These are phyloP conservation scores for Psilocybe cyanescens DNA, from an alignment of 768 basidiomycete genomes.

Conservation along the genomic window DNA sequence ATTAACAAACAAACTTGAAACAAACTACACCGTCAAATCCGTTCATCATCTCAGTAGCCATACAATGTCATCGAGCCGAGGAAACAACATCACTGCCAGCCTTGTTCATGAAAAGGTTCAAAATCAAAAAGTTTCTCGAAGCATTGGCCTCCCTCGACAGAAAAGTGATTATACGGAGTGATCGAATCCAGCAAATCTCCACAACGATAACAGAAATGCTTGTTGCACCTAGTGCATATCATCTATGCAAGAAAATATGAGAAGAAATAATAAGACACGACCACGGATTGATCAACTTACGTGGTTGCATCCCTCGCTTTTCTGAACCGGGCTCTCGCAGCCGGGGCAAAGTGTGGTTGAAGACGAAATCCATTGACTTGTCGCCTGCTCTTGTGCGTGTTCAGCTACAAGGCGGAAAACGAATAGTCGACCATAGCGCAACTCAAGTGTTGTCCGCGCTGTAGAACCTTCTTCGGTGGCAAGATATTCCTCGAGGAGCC, in stretches of 20 bases:
- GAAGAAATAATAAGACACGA: slow-evolving; percentile 9
- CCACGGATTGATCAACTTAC: slow-evolving; percentile 46
- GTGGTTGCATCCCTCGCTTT: slow-evolving; percentile 82
- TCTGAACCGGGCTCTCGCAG: slow-evolving; percentile 71
- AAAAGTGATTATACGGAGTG: slow-evolving; percentile 72
- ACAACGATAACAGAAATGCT: slow-evolving; percentile 83
- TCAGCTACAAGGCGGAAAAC: slow-evolving; percentile 59
- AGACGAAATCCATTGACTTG: slow-evolving; percentile 67
- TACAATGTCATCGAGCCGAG: no score
- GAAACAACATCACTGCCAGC: not conserved
- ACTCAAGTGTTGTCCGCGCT: slow-evolving; percentile 55
- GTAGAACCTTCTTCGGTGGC: slow-evolving; percentile 45
- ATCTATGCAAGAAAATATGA: slow-evolving; percentile 46
- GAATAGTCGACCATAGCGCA: slow-evolving; percentile 60
- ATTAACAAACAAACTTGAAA: no score
- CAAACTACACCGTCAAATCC: no score
- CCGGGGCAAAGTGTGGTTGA: slow-evolving; percentile 73
- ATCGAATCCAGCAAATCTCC: slow-evolving; percentile 49
- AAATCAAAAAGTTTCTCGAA: slow-evolving; percentile 68
- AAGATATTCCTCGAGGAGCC: slow-evolving; percentile 69
- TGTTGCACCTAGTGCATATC: slow-evolving; percentile 66
- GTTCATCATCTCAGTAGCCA: no score
- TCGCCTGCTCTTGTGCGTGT: slow-evolving; percentile 72
- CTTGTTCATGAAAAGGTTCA: not conserved
- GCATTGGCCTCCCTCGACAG: slow-evolving; percentile 48